Conservation (phyloP, 768 basidiomycete species). For the Lyophyllum shimeji region DNA sequence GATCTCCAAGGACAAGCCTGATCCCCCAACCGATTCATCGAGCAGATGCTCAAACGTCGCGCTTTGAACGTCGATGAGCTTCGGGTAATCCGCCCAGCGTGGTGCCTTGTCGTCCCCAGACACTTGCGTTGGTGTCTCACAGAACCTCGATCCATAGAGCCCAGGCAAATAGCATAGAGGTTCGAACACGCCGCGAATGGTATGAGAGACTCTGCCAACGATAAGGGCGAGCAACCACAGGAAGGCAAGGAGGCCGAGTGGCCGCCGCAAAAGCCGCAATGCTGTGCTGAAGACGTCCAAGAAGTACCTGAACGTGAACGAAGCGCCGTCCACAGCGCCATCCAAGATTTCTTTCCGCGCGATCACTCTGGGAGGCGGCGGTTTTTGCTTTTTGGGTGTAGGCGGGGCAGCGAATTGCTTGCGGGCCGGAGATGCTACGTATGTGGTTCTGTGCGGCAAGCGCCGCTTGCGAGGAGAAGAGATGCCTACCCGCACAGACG, state of each 20-base stretch:
- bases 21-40: slow-evolving; percentile 56
- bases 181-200: slow-evolving; percentile 45
- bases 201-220: slow-evolving; percentile 36
- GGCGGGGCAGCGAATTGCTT: slow-evolving; percentile 13
- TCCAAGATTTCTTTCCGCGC: slow-evolving; percentile 25
- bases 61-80: slow-evolving; percentile 58
- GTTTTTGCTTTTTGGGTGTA: slow-evolving; percentile 5
- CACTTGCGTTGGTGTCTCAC: slow-evolving; percentile 24
- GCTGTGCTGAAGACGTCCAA: slow-evolving; percentile 49
- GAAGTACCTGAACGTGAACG: slow-evolving; percentile 35
- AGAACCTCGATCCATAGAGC: slow-evolving; percentile 48
- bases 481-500: slow-evolving; percentile 14
- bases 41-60: slow-evolving; percentile 63
- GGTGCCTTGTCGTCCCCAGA: slow-evolving; percentile 21
- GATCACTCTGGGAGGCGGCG: slow-evolving; percentile 16
- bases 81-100: slow-evolving; percentile 60
- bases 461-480: slow-evolving; percentile 32
- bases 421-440: slow-evolving; percentile 19
- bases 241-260: slow-evolving; percentile 54
- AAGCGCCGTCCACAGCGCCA: slow-evolving; percentile 27
- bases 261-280: slow-evolving; percentile 50
- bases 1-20: slow-evolving; percentile 62
- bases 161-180: slow-evolving; percentile 67
- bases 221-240: slow-evolving; percentile 50
- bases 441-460: slow-evolving; percentile 19